Evolutionary conservation across 1,139 yeast species (phyloP).

Genomic region (Geotrichum aggregatum): DNA sequence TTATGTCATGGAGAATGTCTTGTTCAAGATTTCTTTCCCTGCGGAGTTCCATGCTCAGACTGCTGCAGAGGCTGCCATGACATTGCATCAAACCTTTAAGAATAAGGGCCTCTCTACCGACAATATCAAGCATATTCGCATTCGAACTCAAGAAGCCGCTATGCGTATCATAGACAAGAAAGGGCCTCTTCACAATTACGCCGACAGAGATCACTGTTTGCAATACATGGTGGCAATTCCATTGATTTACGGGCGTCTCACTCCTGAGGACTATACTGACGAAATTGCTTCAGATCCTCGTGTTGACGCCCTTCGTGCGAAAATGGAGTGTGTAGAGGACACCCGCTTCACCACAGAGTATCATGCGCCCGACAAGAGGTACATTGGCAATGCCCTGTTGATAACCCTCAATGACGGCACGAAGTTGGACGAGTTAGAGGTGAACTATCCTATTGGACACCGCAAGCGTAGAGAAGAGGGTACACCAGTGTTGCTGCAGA

Average conservation of each 20-base stretch:
- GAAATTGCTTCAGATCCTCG: conserved; percentile 50
- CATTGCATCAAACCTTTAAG: conserved; percentile 41
- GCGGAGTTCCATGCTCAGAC: conserved; percentile 67
- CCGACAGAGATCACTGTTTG: conserved; percentile 60
- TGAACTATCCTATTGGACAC: conserved; percentile 58
- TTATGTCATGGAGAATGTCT: conserved; percentile 59
- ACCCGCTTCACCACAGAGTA: conserved; percentile 48
- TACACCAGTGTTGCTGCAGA: conserved; percentile 49
- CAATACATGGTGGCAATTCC: conserved; percentile 61
- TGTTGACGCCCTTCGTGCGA: conserved; percentile 49
- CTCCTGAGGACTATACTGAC: conserved; percentile 56
- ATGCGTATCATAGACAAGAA: conserved; percentile 54
- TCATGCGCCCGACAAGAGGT: conserved; percentile 54
- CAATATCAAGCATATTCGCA: conserved; percentile 48
- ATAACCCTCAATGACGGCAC: conserved; percentile 54
- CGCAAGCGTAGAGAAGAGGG: conserved; percentile 56
- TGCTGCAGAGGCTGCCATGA: conserved; percentile 56
- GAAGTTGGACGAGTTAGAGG: conserved; percentile 49
- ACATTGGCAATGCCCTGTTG: conserved; percentile 52
- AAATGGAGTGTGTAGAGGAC: conserved; percentile 54
- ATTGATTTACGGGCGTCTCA: conserved; percentile 50
- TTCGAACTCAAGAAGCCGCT: conserved; percentile 59
- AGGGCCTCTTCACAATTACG: conserved; percentile 58
- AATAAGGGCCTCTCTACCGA: conserved; percentile 44
- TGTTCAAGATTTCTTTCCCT: conserved; percentile 60